Evolutionary conservation across 176 grass and related monocot species (phyloP).

Genomic region (Elaeis guineensis): DNA sequence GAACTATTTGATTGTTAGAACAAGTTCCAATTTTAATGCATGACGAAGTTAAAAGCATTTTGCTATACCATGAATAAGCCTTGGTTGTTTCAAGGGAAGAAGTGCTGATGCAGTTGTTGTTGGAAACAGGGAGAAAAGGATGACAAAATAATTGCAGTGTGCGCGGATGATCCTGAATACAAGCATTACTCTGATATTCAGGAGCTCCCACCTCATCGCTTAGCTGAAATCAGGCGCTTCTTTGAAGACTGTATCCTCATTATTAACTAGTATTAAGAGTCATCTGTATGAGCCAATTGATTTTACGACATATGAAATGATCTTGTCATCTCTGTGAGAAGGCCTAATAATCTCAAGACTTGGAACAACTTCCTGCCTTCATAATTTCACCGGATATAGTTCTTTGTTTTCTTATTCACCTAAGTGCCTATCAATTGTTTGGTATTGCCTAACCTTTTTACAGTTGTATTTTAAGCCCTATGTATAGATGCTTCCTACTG

Average conservation of each 20-base stretch:
- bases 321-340: not conserved
- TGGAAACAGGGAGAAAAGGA: constrained; percentile 73
- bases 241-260: constrained; percentile 94
- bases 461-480: too few species aligned
- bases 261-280: constrained; percentile 9
- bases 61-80: not conserved
- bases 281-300: not conserved
- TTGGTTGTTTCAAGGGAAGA: not conserved
- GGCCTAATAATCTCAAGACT: too few species aligned
- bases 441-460: too few species aligned
- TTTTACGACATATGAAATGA: not conserved
- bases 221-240: constrained; percentile 93
- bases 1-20: too few species aligned
- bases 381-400: too few species aligned
- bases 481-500: too few species aligned
- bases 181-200: constrained; percentile 90
- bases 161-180: constrained; percentile 97
- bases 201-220: constrained; percentile 87
- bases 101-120: constrained; percentile 11
- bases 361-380: too few species aligned
- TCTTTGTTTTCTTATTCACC: too few species aligned
- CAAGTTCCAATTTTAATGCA: too few species aligned
- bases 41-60: too few species aligned
- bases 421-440: too few species aligned
- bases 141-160: constrained; percentile 98